Base-by-base conservation (phyloP, 805 yeast species). In the Osmozyma mogii region DNA sequence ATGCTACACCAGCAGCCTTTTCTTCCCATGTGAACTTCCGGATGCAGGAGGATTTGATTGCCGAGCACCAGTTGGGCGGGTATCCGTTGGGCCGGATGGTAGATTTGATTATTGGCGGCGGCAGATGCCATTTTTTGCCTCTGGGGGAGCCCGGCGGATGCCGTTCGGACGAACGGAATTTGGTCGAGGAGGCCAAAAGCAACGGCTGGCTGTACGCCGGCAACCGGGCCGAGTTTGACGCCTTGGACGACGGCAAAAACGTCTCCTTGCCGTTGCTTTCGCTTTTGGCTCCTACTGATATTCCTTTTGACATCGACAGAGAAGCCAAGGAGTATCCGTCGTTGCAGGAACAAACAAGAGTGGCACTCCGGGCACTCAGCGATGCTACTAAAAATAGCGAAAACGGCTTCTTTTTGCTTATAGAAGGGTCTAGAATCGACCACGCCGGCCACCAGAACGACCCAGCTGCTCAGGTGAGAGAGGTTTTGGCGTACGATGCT, bases 401-500 rank as follows among this genome's bases (percentile, higher is more conserved):
- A 12, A 57, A 80, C 41, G 96, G 96, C 0, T 87, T 88, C 54
- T 87, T 88, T 61, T 54, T 88, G 35, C 52, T 88, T 54, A 74
- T 88, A 30, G 96, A 88, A 62, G 96, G 96, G 12, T 83, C 95
- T 5, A 71, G 96, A 54, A 87, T 88, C 46, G 96, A 88, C 57
- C 96, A 87, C 50, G 95, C 95, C 5, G 96, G 96, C 25, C 96
- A 88, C 58, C 78, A 72, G 45, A 87, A 88, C 49, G 96, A 88
- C 52, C 89, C 96, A 8, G 89, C 89, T 5, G 95, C 95, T 6
- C 95, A 87, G 59, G 95, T 84, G 5, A 70, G 87, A 47, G 96
- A 88, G 56, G 89, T 84, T 4, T 61, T 87, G 44, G 95, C 94
- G 2, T 88, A 76, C 53, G 94, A 84, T 52, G 75, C 73, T 36